Percentiles rank a stretch among this genome's conserved stretches.
These are phyloP conservation scores for Fraxinus albicans DNA, from an alignment of 305 asterid genomes.

Conservation along the genomic window DNA sequence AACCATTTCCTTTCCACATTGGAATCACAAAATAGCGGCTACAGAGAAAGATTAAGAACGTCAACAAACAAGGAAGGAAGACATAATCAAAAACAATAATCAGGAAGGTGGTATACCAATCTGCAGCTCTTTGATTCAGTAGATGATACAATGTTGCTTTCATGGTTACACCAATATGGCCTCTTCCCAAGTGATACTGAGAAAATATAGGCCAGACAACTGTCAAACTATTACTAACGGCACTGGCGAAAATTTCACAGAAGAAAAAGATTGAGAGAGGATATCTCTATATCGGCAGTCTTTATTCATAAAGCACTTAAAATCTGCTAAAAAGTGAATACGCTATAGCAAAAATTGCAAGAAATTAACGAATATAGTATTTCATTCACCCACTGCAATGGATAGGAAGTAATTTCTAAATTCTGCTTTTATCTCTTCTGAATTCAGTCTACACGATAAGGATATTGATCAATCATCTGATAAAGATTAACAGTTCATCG, in stretches of 20 bases:
- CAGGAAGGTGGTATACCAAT: slow-evolving; percentile 45
- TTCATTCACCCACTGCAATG: background rate
- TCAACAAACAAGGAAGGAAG: slow-evolving; percentile 21
- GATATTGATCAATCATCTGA: background rate
- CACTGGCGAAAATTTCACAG: background rate
- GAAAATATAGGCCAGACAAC: slow-evolving; percentile 19
- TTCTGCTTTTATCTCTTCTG: background rate
- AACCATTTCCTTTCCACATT: slow-evolving; percentile 89
- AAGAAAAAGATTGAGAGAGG: slow-evolving; percentile 8
- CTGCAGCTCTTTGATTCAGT: slow-evolving; percentile 70
- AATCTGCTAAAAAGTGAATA: background rate
- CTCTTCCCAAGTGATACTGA: slow-evolving; percentile 94
- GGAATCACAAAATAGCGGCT: slow-evolving; percentile 91
- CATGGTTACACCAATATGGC: slow-evolving; percentile 87
- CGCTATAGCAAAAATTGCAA: background rate
- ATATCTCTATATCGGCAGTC: background rate
- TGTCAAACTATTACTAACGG: slow-evolving; percentile 12
- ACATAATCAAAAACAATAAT: background rate
- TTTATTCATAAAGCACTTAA: slow-evolving; percentile 3
- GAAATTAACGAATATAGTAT: slow-evolving; percentile 1
- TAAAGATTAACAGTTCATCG: background rate
- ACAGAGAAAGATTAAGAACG: slow-evolving; percentile 29
- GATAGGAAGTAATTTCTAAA: background rate
- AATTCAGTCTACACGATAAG: background rate
- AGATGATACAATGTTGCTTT: slow-evolving; percentile 58